Base-by-base conservation (phyloP, 2,329 filamentous ascomycete species). In the Rutstroemia sp. region DNA sequence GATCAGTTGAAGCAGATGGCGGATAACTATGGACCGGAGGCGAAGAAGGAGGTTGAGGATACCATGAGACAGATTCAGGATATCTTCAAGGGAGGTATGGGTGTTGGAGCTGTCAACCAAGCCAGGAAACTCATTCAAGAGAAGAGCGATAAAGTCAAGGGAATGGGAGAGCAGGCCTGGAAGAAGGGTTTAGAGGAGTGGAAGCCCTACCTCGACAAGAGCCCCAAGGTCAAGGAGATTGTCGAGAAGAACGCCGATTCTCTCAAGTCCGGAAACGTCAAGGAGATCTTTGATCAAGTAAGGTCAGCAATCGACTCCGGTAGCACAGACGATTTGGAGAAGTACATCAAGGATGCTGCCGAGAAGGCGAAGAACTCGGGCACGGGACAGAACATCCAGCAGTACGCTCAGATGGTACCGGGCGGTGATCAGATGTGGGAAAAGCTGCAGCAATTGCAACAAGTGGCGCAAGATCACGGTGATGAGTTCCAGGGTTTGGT, bases 131-230 rank as follows among this genome's bases (percentile, higher is more conserved):
- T 91, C 41, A 74, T 90, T 1, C 77, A 90, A 58, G 85, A 91
- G 51, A 90, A 88, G 78, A 75, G 78, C 2, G 73, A 88, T 67
- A 76, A 87, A 69, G 66, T 90, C 34, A 78, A 81, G 71, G 79
- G 85, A 70, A 71, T 89, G 2, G 86, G 85, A 21, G 85, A 90
- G 42, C 78, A 90, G 70, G 82, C 83, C 0, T 91, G 85, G 85
- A 76, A 83, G 62, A 86, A 88, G 74, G 85, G 81, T 0, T 67
- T 88, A 48, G 83, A 90, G 71, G 76, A 88, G 71, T 83, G 82
- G 38, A 83, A 87, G 74, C 86, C 87, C 0, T 80, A 83, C 58
- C 77, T 91, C 0, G 86, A 90, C 63, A 90, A 90, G 77, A 88
- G 82, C 71, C 86, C 87, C n/a, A 76, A 88, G 72, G 73, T 88